Evolutionary conservation across 768 basidiomycete genomes (phyloP).

Genomic region (Multifurca ochricompacta): DNA sequence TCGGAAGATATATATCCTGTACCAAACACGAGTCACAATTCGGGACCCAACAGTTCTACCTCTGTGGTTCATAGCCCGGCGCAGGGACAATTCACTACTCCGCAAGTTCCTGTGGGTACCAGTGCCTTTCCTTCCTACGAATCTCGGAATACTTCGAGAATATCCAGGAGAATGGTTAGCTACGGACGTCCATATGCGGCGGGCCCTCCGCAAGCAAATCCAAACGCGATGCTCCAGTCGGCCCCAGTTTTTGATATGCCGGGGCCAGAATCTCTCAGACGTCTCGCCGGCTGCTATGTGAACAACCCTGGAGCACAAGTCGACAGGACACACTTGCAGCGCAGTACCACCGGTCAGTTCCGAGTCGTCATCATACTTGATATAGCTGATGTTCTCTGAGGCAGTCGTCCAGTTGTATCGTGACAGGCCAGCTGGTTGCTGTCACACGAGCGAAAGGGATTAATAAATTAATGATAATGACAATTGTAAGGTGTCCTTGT

Average conservation of each 20-base stretch:
- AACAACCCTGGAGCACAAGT: background rate
- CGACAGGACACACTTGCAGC: background rate
- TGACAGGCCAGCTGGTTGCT: no score
- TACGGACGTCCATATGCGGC: background rate
- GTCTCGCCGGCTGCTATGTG: background rate
- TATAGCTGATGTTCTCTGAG: background rate
- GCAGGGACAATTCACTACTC: background rate
- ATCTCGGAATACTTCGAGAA: background rate
- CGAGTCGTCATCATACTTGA: conserved; percentile 1
- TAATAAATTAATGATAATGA: no score
- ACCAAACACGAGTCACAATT: background rate
- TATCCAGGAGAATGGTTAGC: background rate
- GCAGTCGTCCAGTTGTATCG: background rate
- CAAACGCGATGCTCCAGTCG: background rate
- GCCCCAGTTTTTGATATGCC: background rate
- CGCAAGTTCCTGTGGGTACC: background rate
- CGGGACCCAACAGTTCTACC: no score
- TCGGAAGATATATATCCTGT: background rate
- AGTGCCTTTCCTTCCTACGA: background rate
- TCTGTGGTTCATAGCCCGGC: background rate
- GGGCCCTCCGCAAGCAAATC: background rate
- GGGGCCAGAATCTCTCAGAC: background rate
- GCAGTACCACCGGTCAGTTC: background rate
- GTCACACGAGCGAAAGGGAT: no score
- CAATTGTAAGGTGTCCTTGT: no score